These are phyloP conservation scores for Seminavis robusta DNA, from an alignment of 108 stramenopile species.

Conservation along the genomic window DNA sequence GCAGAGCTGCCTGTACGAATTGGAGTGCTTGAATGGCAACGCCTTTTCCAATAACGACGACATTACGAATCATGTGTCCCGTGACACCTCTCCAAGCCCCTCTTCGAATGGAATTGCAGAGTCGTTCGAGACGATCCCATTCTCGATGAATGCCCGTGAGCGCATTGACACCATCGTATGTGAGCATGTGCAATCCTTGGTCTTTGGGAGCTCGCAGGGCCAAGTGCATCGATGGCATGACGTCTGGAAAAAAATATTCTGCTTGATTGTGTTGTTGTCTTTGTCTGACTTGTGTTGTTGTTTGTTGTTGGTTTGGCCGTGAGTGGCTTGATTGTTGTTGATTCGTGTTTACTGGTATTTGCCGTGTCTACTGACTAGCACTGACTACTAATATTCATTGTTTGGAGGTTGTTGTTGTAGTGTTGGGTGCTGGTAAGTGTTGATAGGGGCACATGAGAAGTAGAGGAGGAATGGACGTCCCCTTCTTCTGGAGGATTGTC, in stretches of 20 bases:
- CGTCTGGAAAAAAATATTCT: too few species aligned
- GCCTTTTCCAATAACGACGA: conserved; percentile 64
- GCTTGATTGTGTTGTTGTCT: neutral
- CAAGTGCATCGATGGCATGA: conserved; percentile 66
- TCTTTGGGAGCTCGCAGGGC: conserved; percentile 66
- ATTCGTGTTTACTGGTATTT: neutral
- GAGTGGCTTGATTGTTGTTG: neutral
- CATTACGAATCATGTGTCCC: conserved; percentile 63
- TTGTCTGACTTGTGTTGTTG: neutral
- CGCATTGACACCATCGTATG: conserved; percentile 49
- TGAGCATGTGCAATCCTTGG: conserved; percentile 40
- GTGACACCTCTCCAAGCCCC: conserved; percentile 58
- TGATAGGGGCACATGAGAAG: neutral
- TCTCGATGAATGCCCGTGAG: conserved; percentile 59
- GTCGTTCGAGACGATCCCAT: conserved; percentile 58
- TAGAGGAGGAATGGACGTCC: neutral
- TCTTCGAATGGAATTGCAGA: conserved; percentile 50
- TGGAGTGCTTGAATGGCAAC: conserved; percentile 52
- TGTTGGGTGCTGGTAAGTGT: neutral
- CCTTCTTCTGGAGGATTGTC: neutral
- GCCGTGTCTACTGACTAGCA: neutral
- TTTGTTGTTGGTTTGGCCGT: too few species aligned
- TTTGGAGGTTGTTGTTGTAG: neutral
- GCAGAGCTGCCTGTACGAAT: conserved; percentile 70
- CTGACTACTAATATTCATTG: neutral